Base-by-base conservation (phyloP, 2,329 filamentous ascomycete species). In the Camillea tinctor region DNA sequence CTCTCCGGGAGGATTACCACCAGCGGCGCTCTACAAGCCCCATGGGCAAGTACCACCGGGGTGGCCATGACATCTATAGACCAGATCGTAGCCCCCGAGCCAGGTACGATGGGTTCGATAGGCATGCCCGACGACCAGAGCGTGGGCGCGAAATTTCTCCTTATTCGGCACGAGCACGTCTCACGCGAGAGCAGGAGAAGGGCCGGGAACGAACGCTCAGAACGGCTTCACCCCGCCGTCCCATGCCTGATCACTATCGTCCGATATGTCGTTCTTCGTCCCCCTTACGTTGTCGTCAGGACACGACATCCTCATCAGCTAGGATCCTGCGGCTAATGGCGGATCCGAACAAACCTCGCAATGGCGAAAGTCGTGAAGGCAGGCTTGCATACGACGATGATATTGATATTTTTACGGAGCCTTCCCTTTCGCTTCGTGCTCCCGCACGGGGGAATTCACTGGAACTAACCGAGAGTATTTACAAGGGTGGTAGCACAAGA, bases 371-470 rank as follows among this genome's bases (percentile, higher is more conserved):
- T 30, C 26, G 26, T 30, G 65, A 68, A 52, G 69, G 69, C 4
- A 66, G 69, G 55, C 64, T 71, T 52, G 61, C 65, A 7, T 71
- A 69, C 51, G 63, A 71, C 21, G 64, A 71, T 50, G 64, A 63
- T 21, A 44, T 56, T 17, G 21, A 63, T 11, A 54, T 62, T 13
- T 64, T 54, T 50, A 59, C 59, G 30, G 52, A 40, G n/a, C 30
- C 22, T 6, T 19, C 55, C 22, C 19, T 15, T 26, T 56, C 40
- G 22, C 50, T n/a, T 21, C 19, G 50, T 22, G 30, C 22, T 15
- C 30, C 52, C 22, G 22, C 50, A 26, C 50, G 52, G 22, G 13
- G 50, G 17, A 8, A 22, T 24, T 4, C 36, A 19, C 23, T 60
- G 6, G 50, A 52, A n/a, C 44, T 20, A 13, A 40, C 20, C 17